A percentile compares a stretch with the other conserved stretches of the same genome.
These are phyloP conservation scores for Gossypium turneri DNA, from an alignment of 345 rosid genomes.

Conservation along the genomic window DNA sequence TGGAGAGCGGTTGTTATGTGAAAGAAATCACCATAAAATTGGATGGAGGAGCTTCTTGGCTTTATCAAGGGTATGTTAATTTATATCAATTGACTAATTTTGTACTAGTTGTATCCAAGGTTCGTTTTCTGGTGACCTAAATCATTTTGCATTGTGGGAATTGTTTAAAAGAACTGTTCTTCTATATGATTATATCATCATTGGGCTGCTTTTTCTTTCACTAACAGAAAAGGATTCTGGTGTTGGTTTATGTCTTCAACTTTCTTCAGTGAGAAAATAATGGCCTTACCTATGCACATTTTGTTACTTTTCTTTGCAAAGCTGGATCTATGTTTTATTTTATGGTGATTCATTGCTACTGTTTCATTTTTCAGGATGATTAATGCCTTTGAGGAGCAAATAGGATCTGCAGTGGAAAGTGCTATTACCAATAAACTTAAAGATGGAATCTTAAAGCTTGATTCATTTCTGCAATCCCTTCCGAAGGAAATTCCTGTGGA, in stretches of 20 bases:
- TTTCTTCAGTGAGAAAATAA: background rate
- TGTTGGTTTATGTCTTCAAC: conserved; percentile 5
- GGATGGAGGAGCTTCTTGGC: conserved; percentile 97
- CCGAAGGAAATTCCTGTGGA: conserved; percentile 91
- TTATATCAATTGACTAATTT: background rate
- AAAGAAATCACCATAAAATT: conserved; percentile 59
- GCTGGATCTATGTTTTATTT: conserved; percentile 3
- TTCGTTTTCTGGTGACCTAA: background rate
- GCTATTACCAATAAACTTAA: conserved; percentile 65
- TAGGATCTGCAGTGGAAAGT: conserved; percentile 75
- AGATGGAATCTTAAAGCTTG: conserved; percentile 75
- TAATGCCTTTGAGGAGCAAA: conserved; percentile 80
- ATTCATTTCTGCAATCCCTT: conserved; percentile 64
- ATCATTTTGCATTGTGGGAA: background rate
- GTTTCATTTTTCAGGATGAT: conserved; percentile 54
- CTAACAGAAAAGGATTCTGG: background rate
- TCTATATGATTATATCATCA: background rate
- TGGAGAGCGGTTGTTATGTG: conserved; percentile 79
- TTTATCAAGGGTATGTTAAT: conserved; percentile 81
- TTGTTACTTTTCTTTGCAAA: background rate
- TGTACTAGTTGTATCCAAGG: background rate
- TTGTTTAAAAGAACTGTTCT: background rate
- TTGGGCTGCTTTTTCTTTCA: background rate
- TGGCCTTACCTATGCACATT: background rate
- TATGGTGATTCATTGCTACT: conserved; percentile 8